Conservation (phyloP, 1,139 yeast species). For the Zhuliangozyma blackwelliae region DNA sequence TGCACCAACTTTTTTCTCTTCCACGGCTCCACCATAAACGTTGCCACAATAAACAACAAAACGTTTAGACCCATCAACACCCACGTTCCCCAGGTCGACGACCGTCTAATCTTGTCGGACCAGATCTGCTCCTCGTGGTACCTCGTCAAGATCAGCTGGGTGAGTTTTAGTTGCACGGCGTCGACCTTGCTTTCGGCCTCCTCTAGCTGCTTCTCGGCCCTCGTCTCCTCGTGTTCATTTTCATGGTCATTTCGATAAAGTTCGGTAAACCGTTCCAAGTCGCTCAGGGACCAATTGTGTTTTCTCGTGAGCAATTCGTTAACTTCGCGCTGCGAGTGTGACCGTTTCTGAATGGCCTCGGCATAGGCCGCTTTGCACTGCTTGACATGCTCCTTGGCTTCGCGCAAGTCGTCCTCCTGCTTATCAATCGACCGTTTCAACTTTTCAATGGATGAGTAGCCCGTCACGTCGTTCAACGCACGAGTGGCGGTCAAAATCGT, state of each 20-base stretch:
- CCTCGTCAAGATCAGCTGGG: slow-evolving; percentile 76
- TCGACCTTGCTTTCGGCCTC: slow-evolving; percentile 65
- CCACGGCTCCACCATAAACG: slow-evolving; percentile 91
- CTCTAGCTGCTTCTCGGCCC: slow-evolving; percentile 47
- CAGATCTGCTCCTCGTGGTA: slow-evolving; percentile 97
- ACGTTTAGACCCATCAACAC: slow-evolving; percentile 85
- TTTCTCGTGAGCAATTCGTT: slow-evolving; percentile 86
- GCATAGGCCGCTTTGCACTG: slow-evolving; percentile 51
- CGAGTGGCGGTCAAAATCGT: slow-evolving; percentile 67
- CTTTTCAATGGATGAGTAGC: slow-evolving; percentile 77
- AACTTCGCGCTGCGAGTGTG: slow-evolving; percentile 76
- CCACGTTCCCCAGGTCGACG: slow-evolving; percentile 97
- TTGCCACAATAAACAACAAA: slow-evolving; percentile 71
- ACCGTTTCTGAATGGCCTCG: slow-evolving; percentile 60
- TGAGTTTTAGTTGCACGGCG: slow-evolving; percentile 61
- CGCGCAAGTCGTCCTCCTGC: slow-evolving; percentile 46
- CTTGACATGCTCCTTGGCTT: slow-evolving; percentile 47
- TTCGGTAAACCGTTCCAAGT: slow-evolving; percentile 79
- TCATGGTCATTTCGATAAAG: slow-evolving; percentile 78
- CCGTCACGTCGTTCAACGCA: slow-evolving; percentile 86
- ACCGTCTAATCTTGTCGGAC: slow-evolving; percentile 93
- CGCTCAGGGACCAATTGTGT: slow-evolving; percentile 71
- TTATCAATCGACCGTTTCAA: slow-evolving; percentile 58
- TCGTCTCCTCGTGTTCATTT: slow-evolving; percentile 59
- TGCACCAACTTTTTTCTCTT: slow-evolving; percentile 75